phyloP scores from a whole-genome alignment of 352 stramenopile genomes.

The Pythium myriotylum region DNA sequence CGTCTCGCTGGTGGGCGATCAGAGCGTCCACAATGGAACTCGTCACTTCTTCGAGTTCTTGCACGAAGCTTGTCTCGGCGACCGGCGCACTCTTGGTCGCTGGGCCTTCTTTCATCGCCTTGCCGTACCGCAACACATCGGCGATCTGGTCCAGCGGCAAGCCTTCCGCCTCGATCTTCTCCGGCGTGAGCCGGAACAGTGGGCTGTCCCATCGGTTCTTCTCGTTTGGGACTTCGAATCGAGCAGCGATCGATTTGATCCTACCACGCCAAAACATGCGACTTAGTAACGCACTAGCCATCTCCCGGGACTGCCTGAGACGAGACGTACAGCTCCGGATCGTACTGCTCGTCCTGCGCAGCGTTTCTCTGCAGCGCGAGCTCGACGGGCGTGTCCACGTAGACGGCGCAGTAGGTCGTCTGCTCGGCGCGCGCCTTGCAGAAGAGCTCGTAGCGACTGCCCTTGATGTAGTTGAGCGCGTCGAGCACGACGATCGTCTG shows the following conservation, averaged over 20 bases:
- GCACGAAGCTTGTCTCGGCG: constrained; percentile 71
- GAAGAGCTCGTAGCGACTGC: constrained; percentile 94
- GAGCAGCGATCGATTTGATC: constrained; percentile 81
- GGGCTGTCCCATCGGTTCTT: constrained; percentile 95
- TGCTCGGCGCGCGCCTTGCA: constrained; percentile 92
- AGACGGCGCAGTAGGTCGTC: constrained; percentile 91
- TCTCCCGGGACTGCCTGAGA: too few species aligned
- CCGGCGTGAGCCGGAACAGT: constrained; percentile 70
- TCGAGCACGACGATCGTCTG: constrained; percentile 91
- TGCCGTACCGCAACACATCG: constrained; percentile 59
- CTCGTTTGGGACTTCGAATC: constrained; percentile 91
- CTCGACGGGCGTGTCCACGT: constrained; percentile 68
- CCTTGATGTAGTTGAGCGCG: constrained; percentile 95
- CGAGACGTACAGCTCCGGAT: constrained; percentile 47
- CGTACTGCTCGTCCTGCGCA: constrained; percentile 36
- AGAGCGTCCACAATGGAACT: constrained; percentile 59
- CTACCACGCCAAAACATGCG: constrained; percentile 30
- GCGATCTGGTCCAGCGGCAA: constrained; percentile 55
- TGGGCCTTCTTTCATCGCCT: constrained; percentile 66
- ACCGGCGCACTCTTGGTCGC: constrained; percentile 61
- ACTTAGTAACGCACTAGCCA: too few species aligned
- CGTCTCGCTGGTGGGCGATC: constrained; percentile 66
- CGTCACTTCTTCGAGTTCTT: constrained; percentile 68
- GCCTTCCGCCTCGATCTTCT: constrained; percentile 38
- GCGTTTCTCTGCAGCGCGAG: constrained; percentile 64